Conservation (phyloP, 257 asterid genomes). For the Ballota nigra region DNA sequence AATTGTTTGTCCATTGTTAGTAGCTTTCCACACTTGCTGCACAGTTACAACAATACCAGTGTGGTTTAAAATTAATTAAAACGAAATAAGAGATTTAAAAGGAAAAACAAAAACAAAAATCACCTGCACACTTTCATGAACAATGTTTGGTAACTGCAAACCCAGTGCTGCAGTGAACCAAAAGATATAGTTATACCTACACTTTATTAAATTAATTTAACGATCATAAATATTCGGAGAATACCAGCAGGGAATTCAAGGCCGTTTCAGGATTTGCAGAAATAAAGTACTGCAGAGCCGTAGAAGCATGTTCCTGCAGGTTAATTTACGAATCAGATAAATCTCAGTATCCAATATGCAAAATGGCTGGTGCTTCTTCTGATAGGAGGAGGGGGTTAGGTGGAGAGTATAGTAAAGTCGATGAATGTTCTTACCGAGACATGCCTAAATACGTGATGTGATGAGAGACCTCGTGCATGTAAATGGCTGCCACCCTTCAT, state of each 20-base stretch:
- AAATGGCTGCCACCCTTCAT: constrained; percentile 87
- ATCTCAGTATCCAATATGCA: constrained; percentile 1
- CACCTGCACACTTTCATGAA: constrained; percentile 80
- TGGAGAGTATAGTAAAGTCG: background rate
- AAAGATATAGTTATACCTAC: constrained; percentile 3
- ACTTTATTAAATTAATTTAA: background rate
- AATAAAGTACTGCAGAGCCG: constrained; percentile 81
- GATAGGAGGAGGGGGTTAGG: background rate
- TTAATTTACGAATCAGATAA: background rate
- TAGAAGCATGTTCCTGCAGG: constrained; percentile 82
- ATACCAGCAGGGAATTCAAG: constrained; percentile 66
- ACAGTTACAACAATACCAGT: background rate
- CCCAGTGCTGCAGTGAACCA: constrained; percentile 60
- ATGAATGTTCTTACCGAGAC: constrained; percentile 54
- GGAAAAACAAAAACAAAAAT: background rate
- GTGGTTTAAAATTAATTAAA: background rate
- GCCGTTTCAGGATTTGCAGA: constrained; percentile 51
- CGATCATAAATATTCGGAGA: background rate
- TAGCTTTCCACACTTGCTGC: constrained; percentile 83
- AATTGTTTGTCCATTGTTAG: constrained; percentile 80
- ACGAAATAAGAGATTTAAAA: background rate
- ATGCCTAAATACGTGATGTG: constrained; percentile 66
- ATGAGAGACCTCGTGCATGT: constrained; percentile 74
- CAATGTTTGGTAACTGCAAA: constrained; percentile 77
- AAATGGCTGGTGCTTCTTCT: background rate